Evolutionary conservation across 2,329 filamentous ascomycete species (phyloP).

Genomic region (Botrytis fabae): DNA sequence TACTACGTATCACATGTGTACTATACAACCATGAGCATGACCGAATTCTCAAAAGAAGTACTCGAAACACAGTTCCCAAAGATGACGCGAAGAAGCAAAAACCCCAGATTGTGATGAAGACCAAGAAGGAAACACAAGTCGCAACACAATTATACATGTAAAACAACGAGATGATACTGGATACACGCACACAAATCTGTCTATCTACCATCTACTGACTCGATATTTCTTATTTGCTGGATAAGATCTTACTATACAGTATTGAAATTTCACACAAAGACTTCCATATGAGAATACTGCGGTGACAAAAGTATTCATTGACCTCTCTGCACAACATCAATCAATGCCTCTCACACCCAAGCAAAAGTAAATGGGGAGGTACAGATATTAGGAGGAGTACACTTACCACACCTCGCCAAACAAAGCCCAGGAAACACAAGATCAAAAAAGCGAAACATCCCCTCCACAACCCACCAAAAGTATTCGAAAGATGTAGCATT

Average conservation of each 20-base stretch:
- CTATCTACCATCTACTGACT: not conserved
- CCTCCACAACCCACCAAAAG: not conserved
- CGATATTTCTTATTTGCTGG: not conserved
- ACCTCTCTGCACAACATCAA: not conserved
- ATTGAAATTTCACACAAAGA: not conserved
- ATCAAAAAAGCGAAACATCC: not conserved
- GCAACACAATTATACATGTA: not conserved
- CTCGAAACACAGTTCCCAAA: not conserved
- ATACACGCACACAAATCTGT: not conserved
- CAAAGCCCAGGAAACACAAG: too few species aligned
- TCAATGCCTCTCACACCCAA: not conserved
- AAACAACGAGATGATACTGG: not conserved
- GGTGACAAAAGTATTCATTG: not conserved
- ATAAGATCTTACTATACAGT: not conserved
- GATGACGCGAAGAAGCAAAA: not conserved
- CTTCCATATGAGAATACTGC: rapidly evolving
- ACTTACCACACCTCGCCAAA: not conserved
- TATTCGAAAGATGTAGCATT: not conserved
- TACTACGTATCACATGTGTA: not conserved
- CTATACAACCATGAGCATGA: not conserved
- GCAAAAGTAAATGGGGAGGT: not conserved
- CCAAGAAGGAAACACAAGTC: not conserved
- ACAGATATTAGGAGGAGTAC: not conserved
- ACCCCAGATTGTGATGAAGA: not conserved
- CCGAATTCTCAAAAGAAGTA: not conserved